A percentile compares a stretch with the other conserved stretches of the same genome.
phyloP scores from a whole-genome alignment of 805 yeast genomes.

The Cyberlindnera japonica region DNA sequence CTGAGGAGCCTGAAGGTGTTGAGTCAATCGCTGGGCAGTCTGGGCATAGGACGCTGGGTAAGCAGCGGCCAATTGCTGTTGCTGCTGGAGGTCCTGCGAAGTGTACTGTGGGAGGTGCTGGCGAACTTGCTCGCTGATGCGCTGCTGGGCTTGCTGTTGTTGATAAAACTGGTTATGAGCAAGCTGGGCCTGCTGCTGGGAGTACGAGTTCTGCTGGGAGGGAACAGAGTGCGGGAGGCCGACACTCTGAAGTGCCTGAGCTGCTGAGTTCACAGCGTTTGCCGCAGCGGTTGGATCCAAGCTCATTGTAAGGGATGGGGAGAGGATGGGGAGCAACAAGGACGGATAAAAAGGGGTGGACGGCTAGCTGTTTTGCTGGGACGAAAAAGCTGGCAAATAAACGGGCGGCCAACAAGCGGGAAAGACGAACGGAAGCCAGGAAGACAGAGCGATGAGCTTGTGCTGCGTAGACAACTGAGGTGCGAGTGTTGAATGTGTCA shows the following conservation, averaged over 20 bases:
- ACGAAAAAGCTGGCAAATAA: no score
- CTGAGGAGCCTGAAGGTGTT: slow-evolving; percentile 19
- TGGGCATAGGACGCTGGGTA: slow-evolving; percentile 13
- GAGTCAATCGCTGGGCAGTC: slow-evolving; percentile 21
- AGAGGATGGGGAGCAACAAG: not conserved
- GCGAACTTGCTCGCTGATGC: slow-evolving; percentile 23
- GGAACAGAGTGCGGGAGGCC: slow-evolving; percentile 18
- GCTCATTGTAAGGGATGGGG: slow-evolving; percentile 8
- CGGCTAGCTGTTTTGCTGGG: no score
- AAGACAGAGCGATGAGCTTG: no score
- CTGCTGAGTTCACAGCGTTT: slow-evolving; percentile 10
- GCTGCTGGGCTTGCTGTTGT: slow-evolving; percentile 10
- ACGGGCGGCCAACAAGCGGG: not conserved
- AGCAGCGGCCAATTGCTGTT: slow-evolving; percentile 16
- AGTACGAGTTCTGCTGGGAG: slow-evolving; percentile 11
- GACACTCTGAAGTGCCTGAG: slow-evolving; percentile 23
- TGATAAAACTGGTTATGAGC: slow-evolving; percentile 17
- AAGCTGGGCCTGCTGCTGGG: slow-evolving; percentile 22
- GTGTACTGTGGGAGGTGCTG: slow-evolving; percentile 10
- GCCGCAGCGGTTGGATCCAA: slow-evolving; percentile 19
- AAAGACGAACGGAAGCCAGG: not conserved
- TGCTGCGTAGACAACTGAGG: no score
- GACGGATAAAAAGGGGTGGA: no score
- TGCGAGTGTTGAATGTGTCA: no score
- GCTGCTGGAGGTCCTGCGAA: slow-evolving; percentile 10